These are phyloP conservation scores for Rhizopus microsporus DNA, from an alignment of 371 early-diverging fungal genomes.

Conservation along the genomic window DNA sequence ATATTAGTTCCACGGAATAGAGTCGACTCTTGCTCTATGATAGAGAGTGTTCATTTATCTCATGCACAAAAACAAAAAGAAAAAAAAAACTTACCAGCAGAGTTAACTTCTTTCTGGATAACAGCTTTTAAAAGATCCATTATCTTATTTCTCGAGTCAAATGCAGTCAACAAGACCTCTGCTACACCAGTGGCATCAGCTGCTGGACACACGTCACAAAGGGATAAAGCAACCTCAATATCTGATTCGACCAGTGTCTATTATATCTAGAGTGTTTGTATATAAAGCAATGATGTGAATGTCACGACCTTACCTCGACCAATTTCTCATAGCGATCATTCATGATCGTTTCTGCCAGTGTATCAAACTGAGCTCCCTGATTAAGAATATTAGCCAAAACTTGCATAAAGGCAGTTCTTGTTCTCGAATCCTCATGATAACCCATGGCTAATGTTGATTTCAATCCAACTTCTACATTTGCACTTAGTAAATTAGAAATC, in stretches of 20 bases:
- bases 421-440: constrained; percentile 88
- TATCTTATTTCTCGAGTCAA: constrained; percentile 71
- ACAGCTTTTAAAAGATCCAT: constrained; percentile 72
- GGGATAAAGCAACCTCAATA: constrained; percentile 70
- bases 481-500: constrained; percentile 84
- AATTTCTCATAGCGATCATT: constrained; percentile 71
- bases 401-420: constrained; percentile 86
- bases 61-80: neutral
- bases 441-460: constrained; percentile 85
- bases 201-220: constrained; percentile 83
- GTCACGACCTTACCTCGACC: constrained; percentile 52
- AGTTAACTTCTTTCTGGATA: constrained; percentile 75
- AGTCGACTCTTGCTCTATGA: constrained; percentile 71
- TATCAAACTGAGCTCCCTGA: constrained; percentile 82
- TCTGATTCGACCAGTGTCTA: constrained; percentile 62
- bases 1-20: constrained; percentile 89
- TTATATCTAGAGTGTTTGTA: neutral
- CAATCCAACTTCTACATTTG: constrained; percentile 88
- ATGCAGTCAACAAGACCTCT: constrained; percentile 69
- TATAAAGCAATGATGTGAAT: constrained; percentile 3
- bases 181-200: constrained; percentile 80
- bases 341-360: constrained; percentile 71
- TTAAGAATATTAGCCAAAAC: constrained; percentile 87
- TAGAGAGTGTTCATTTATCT: neutral
- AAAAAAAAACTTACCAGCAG: constrained; percentile 51